phyloP scores from a whole-genome alignment of 2,329 filamentous ascomycete genomes.

The Coccinonectria pachysandricola region DNA sequence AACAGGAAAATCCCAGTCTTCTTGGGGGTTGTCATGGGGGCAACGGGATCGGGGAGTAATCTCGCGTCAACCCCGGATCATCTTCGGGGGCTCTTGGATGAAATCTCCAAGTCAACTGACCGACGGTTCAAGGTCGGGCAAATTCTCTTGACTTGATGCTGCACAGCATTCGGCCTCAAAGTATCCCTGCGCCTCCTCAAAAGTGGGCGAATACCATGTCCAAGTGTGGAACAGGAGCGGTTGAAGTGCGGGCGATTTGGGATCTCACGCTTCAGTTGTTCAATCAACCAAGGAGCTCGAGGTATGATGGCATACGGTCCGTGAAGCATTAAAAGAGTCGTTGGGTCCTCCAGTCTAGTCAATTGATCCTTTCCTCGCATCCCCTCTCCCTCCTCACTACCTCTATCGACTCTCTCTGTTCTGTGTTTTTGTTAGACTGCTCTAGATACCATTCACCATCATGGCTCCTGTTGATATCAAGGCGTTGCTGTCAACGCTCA shows the following conservation, averaged over 20 bases:
- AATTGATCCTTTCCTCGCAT: constrained; percentile 6
- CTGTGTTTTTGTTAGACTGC: no score
- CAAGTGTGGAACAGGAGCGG: no score
- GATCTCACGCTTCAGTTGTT: no score
- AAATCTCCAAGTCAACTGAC: constrained; percentile 2
- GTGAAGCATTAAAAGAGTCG: constrained; percentile 12
- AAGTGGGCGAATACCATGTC: constrained; percentile 14
- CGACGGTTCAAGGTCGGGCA: constrained; percentile 7
- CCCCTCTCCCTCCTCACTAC: constrained; percentile 5
- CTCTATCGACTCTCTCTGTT: no score
- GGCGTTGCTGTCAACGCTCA: constrained; percentile 19
- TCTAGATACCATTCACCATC: constrained; percentile 8
- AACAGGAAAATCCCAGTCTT: neutral
- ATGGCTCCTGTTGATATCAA: constrained; percentile 18
- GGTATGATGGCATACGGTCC: no score
- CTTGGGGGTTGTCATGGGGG: neutral
- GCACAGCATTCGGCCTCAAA: no score
- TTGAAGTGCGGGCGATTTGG: constrained; percentile 10
- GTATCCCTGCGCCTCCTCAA: constrained; percentile 1
- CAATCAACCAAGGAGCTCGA: no score
- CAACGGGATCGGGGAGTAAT: constrained; percentile 1
- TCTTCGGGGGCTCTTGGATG: constrained; percentile 1
- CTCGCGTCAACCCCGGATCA: constrained; percentile 2
- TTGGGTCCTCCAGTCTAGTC: constrained; percentile 4
- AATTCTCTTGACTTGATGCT: no score